Base-by-base conservation (phyloP, 129 eudicot genomes). In the Arctium lappa region DNA sequence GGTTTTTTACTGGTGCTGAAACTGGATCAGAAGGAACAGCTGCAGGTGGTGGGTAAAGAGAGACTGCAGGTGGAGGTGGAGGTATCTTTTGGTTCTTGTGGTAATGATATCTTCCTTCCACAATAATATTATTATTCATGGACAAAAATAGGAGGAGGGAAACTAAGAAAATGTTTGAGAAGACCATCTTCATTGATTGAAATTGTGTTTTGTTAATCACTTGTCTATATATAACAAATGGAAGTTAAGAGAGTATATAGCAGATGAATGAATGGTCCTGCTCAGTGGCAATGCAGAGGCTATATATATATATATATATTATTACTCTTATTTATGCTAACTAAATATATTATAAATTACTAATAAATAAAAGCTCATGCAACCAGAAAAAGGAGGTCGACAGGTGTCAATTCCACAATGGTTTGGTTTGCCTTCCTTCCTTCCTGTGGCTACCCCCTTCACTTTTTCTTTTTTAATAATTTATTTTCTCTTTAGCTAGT, bases 21-120 rank as follows among this genome's bases (percentile, higher is more conserved):
- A 44, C 53, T 1, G 93, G 97, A 79, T 79, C 87, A 8, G 92
- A 83, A 38, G 88, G 84, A 62, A 91, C 79, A 37, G 76, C 15
- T 7, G 33, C 66, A 33, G 50, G 65, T 15, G 27, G 65, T 50
- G 88, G 75, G 22, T 72, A 3, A 22, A 31, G 50, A 13, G 31
- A 63, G 1, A 5, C 22, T 11, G 79, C 5, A 75, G 10, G 3
- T 9, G 77, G 77, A 53, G 65, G 7, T 53, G 65, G 65, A 42
- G 48, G 7, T 65, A 5, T 72, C 69, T 80, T 84, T 36, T 84
- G 78, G 72, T 80, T 69, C 85, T 85, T 89, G 88, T 86, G 85
- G 73, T 44, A 83, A 70, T 86, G 96, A 66, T 83, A 40, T 76
- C 96, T 91, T 33, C 85, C 89, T 78, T 83, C 85, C 50, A 83